These are phyloP conservation scores for Venturiaceae sp. DNA, from an alignment of 2,329 filamentous ascomycete genomes.

Conservation along the genomic window DNA sequence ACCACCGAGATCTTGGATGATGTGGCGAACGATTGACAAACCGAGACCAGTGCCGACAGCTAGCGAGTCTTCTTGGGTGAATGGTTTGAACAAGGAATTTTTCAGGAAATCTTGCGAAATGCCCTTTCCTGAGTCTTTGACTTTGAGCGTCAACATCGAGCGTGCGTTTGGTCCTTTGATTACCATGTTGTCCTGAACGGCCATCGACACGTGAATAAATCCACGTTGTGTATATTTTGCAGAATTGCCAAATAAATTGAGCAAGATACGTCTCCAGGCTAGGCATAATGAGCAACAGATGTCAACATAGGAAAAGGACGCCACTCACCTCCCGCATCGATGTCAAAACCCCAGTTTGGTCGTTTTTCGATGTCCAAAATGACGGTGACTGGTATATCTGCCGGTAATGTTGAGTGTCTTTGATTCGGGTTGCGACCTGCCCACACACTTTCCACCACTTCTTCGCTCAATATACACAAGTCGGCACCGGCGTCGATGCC, in stretches of 20 bases:
- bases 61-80: slow-evolving; percentile 6
- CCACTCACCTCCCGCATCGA: slow-evolving; percentile 36
- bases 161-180: background rate
- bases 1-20: slow-evolving; percentile 1
- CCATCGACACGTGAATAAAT: slow-evolving; percentile 21
- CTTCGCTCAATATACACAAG: slow-evolving; percentile 5
- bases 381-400: background rate
- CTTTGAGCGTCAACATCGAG: background rate
- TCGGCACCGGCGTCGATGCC: background rate
- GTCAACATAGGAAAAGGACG: background rate
- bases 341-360: slow-evolving; percentile 41
- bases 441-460: slow-evolving; percentile 8
- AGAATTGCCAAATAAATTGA: slow-evolving; percentile 7
- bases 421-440: background rate
- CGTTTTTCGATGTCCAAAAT: slow-evolving; percentile 1
- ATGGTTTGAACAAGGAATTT: slow-evolving; percentile 5
- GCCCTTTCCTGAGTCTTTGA: slow-evolving; percentile 6
- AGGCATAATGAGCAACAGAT: background rate
- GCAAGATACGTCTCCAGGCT: slow-evolving; percentile 4
- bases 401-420: background rate
- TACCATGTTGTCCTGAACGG: background rate
- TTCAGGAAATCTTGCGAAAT: slow-evolving; percentile 4
- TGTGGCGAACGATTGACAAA: slow-evolving; percentile 1
- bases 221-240: slow-evolving; percentile 10
- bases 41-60: slow-evolving; percentile 7